These are phyloP conservation scores for Pseudogymnoascus sp. DNA, from an alignment of 2,329 filamentous ascomycete species.

Conservation along the genomic window DNA sequence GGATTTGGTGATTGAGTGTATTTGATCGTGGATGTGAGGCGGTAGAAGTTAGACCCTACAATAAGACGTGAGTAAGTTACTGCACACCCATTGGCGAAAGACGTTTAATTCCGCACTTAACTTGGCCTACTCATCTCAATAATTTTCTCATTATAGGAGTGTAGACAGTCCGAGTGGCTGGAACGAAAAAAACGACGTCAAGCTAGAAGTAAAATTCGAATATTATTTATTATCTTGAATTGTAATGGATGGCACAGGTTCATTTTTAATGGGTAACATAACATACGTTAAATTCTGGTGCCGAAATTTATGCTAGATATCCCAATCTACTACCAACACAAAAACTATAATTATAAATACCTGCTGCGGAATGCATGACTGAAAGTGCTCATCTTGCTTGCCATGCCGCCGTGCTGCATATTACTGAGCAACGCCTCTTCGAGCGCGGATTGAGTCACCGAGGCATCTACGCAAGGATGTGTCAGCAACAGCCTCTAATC, in stretches of 20 bases:
- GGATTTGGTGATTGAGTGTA: not conserved
- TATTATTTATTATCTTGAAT: not conserved
- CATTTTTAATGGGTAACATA: not conserved
- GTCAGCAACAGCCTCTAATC: constrained; percentile 6
- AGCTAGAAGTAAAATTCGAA: not conserved
- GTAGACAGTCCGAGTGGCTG: not conserved
- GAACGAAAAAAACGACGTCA: not conserved
- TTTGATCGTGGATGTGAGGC: not conserved
- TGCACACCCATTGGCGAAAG: not conserved
- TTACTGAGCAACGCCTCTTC: constrained; percentile 70
- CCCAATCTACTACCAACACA: not conserved
- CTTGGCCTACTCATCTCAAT: not conserved
- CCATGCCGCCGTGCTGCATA: constrained; percentile 53
- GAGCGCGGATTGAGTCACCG: constrained; percentile 70
- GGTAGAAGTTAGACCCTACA: not conserved
- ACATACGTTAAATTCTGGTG: not conserved
- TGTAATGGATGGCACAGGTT: not conserved
- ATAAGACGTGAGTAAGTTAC: not conserved
- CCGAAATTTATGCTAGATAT: not conserved
- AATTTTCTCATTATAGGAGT: not conserved
- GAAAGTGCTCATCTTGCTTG: constrained; percentile 58
- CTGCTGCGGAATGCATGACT: constrained; percentile 57
- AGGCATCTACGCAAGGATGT: constrained; percentile 49
- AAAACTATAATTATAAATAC: constrained; percentile 31
- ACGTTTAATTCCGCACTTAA: not conserved